Percentiles rank a stretch among this genome's conserved stretches.
Evolutionary conservation across 1,139 yeast genomes (phyloP).

Genomic region (Debaryomyces sp.): DNA sequence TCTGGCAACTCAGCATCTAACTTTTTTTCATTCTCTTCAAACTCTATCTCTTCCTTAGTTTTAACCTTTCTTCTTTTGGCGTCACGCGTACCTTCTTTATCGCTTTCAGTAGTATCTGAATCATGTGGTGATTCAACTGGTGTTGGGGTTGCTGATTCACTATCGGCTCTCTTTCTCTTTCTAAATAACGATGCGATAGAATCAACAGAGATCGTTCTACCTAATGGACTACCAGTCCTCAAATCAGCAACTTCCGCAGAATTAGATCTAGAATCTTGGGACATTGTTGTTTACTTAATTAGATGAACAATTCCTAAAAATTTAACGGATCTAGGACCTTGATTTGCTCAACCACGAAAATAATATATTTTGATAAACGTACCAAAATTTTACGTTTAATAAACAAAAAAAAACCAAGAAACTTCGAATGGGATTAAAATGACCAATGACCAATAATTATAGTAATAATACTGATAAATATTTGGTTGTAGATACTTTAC

Average conservation of each 20-base stretch:
- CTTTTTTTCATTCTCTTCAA: constrained; percentile 53
- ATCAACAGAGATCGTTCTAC: constrained; percentile 46
- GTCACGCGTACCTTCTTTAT: constrained; percentile 13
- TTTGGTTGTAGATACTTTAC: background rate
- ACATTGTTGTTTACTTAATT: background rate
- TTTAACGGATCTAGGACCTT: background rate
- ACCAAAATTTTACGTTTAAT: background rate
- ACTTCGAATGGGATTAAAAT: background rate
- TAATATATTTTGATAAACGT: background rate
- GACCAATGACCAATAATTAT: background rate
- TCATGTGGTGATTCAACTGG: constrained; percentile 18
- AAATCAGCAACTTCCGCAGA: background rate
- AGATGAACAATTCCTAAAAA: background rate
- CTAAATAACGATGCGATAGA: constrained; percentile 44
- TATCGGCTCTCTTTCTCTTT: constrained; percentile 31
- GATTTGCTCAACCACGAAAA: background rate
- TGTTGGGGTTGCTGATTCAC: constrained; percentile 15
- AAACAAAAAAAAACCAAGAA: background rate
- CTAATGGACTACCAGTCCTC: constrained; percentile 16
- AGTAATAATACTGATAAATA: background rate
- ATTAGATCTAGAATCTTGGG: constrained; percentile 3
- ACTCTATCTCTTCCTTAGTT: constrained; percentile 37
- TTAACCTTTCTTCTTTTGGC: constrained; percentile 29
- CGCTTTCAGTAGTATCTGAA: constrained; percentile 20
- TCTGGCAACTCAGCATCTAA: constrained; percentile 64